Evolutionary conservation across 164 flowering plant genomes (phyloP), one percentile per base, ranked within the genome.

Genomic region (Liriodendron chinense): DNA sequence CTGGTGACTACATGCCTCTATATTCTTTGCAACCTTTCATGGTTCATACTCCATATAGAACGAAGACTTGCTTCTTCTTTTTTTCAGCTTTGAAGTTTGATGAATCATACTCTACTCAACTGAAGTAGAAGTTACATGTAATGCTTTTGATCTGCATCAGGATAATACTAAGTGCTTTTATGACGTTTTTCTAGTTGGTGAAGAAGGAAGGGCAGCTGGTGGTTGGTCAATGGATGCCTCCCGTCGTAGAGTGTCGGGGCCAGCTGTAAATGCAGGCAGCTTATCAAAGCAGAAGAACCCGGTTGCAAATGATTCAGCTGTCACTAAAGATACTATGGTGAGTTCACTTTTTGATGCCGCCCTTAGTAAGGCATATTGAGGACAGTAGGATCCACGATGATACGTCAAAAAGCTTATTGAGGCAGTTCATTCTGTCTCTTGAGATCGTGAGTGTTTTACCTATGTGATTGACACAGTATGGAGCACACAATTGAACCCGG

Each of bases 251-350:
- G 79, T 80, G 48, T 81, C 95, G 74, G 93, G 88, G 8, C 92
- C 84, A 34, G 78, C 83, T 70, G 68, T 85, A 65, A 87, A 79
- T 84, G 80, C 87, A 69, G 91, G 87, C 77, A 86, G 78, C 82
- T 76, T 91, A 59, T 81, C 89, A 43, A 93, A 85, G 81, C 96
- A 90, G 76, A 95, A 92, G 72, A 80, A 78, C 79, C 91, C 91
- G 28, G 89, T 81, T 72, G 77, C 88, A 70, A 89, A 75, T 85
- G 97, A 91, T 78, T 70, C 87, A 47, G 34, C 83, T 67, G 74
- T 73, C 9, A 43, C 86, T 20, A 94, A 87, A 84, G 98, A 94
- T 48, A 75, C 85, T 47, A 57, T 83, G 86, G 97, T 92, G 65
- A 78, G 87, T 72, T 56, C 3, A 26, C 18, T 12, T 28, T 67